A percentile compares a stretch with the other conserved stretches of the same genome.
These are phyloP conservation scores for Exophiala dermatitidis DNA, from an alignment of 2,329 filamentous ascomycete genomes.

Conservation along the genomic window DNA sequence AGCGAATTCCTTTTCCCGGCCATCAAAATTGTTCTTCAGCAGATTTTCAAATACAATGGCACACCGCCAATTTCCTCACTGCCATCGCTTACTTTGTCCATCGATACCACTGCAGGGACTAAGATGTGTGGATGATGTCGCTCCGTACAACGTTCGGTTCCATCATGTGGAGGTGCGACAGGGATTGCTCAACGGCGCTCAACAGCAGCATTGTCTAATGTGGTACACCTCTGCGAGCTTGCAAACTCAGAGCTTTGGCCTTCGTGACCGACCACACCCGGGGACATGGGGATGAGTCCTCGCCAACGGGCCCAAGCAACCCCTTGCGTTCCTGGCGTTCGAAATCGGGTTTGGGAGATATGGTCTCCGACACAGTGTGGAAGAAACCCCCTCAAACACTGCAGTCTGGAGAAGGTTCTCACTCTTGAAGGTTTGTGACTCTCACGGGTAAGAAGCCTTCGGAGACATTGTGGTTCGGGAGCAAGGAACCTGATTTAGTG, in stretches of 20 bases:
- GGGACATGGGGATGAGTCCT: conserved; percentile 8
- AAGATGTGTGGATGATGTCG: conserved; percentile 17
- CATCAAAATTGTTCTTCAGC: conserved; percentile 20
- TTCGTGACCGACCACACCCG: conserved; percentile 15
- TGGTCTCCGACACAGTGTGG: conserved; percentile 7
- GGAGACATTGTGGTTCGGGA: no score
- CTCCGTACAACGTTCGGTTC: conserved; percentile 16
- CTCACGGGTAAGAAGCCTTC: no score
- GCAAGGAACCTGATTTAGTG: no score
- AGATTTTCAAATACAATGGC: conserved; percentile 14
- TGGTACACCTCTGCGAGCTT: conserved; percentile 20
- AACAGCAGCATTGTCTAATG: conserved; percentile 25
- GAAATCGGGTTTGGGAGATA: conserved; percentile 10
- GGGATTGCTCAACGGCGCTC: conserved; percentile 21
- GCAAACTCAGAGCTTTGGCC: conserved; percentile 18
- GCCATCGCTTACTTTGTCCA: conserved; percentile 20
- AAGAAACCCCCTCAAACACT: conserved; percentile 1
- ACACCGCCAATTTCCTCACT: conserved; percentile 23
- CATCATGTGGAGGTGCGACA: conserved; percentile 22
- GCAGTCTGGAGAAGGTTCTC: no score
- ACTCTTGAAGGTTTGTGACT: no score
- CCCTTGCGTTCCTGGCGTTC: conserved; percentile 16
- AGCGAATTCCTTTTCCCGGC: conserved; percentile 17
- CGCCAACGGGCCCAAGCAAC: conserved; percentile 1
- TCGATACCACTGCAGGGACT: conserved; percentile 21